A percentile compares a stretch with the other conserved stretches of the same genome.
Evolutionary conservation across 148 eudicot genomes (phyloP).

Genomic region (Chenopodium quinoa): DNA sequence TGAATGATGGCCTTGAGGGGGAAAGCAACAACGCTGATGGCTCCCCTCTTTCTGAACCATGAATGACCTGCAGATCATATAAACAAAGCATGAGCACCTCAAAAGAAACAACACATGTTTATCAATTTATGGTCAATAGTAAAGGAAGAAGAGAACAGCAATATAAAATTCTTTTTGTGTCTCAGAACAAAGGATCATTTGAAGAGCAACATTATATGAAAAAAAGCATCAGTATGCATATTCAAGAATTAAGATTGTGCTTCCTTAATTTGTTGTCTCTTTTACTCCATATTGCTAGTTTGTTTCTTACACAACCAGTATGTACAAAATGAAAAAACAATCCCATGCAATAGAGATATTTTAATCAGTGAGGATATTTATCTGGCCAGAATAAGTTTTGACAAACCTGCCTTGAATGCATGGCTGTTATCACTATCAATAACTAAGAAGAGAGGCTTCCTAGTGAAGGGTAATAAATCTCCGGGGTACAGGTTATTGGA

Average conservation of each 20-base stretch:
- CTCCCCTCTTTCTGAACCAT: slow-evolving; percentile 95
- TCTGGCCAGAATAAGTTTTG: slow-evolving; percentile 41
- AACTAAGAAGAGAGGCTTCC: slow-evolving; percentile 81
- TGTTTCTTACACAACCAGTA: not conserved
- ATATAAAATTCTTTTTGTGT: not conserved
- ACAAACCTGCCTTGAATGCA: slow-evolving; percentile 99
- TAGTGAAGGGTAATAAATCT: slow-evolving; percentile 89
- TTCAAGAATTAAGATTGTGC: not conserved
- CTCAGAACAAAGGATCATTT: not conserved
- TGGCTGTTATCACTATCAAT: slow-evolving; percentile 96
- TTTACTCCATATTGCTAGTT: too few species aligned
- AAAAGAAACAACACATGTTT: not conserved
- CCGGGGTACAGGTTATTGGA: slow-evolving; percentile 76
- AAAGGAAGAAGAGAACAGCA: not conserved
- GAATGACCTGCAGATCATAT: slow-evolving; percentile 63
- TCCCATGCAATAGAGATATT: not conserved
- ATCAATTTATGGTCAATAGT: not conserved
- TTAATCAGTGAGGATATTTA: slow-evolving; percentile 16
- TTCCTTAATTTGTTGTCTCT: slow-evolving; percentile 8
- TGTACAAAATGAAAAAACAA: not conserved
- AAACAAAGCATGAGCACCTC: slow-evolving; percentile 15
- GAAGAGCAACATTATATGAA: not conserved
- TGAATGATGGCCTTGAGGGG: slow-evolving; percentile 63
- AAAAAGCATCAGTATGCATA: not conserved
- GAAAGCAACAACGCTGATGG: slow-evolving; percentile 77